Evolutionary conservation across 1,284 basidiomycete species (phyloP).

Genomic region (Neotropicomus parvogracilis): DNA sequence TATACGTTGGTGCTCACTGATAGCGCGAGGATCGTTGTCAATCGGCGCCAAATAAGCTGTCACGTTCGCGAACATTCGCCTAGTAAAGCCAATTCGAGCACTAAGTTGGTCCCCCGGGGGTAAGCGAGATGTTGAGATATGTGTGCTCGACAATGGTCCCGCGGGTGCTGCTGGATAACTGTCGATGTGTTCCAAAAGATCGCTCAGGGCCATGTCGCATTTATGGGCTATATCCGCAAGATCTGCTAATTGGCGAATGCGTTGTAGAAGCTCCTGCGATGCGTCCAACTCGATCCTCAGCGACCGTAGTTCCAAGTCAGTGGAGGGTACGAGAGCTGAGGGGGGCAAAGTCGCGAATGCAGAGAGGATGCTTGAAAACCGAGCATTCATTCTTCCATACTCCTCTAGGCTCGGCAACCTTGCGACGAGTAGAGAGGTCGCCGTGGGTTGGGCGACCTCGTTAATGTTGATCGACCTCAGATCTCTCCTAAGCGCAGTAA

Average conservation of each 20-base stretch:
- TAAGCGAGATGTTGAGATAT: slow-evolving; percentile 38
- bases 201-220: slow-evolving; percentile 75
- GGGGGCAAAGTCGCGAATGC: slow-evolving; percentile 49
- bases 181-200: slow-evolving; percentile 78
- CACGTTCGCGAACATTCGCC: slow-evolving; percentile 46
- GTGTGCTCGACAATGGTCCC: slow-evolving; percentile 49
- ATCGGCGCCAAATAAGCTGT: slow-evolving; percentile 40
- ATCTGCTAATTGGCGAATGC: slow-evolving; percentile 49
- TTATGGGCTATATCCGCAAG: slow-evolving; percentile 46
- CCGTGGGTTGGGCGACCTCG: slow-evolving; percentile 45
- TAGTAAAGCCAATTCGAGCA: slow-evolving; percentile 60
- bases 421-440: slow-evolving; percentile 35
- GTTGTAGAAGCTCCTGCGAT: slow-evolving; percentile 47
- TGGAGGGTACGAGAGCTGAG: slow-evolving; percentile 37
- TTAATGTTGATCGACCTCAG: slow-evolving; percentile 60
- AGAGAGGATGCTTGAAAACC: slow-evolving; percentile 45
- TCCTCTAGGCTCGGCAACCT: slow-evolving; percentile 52
- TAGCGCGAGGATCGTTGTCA: slow-evolving; percentile 54
- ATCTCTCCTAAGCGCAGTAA: slow-evolving; percentile 51
- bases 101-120: slow-evolving; percentile 64
- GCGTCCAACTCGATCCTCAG: slow-evolving; percentile 55
- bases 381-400: slow-evolving; percentile 41
- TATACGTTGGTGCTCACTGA: slow-evolving; percentile 57
- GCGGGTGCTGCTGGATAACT: slow-evolving; percentile 61
- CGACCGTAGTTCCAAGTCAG: slow-evolving; percentile 57